These are phyloP conservation scores for Backusella sp. DNA, from an alignment of 192 early-diverging fungal species.

Conservation along the genomic window DNA sequence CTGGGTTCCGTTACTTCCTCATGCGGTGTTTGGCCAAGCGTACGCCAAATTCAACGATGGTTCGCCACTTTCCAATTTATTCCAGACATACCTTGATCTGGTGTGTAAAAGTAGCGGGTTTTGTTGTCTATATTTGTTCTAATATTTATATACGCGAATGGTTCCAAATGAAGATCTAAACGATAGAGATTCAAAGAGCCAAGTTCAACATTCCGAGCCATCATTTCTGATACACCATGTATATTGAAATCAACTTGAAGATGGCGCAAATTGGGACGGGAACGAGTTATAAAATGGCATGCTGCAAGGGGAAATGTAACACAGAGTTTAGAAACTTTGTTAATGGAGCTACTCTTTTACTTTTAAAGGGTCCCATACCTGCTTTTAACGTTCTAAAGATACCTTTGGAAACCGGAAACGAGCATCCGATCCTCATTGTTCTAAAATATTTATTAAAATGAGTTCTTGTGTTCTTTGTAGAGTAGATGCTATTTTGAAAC, in stretches of 20 bases:
- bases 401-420: too few species aligned
- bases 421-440: too few species aligned
- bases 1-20: background rate
- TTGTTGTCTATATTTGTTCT: background rate
- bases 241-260: background rate
- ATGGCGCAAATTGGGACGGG: background rate
- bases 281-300: background rate
- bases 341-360: too few species aligned
- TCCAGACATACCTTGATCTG: background rate
- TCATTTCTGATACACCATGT: too few species aligned
- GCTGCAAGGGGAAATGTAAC: background rate
- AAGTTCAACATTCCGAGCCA: background rate
- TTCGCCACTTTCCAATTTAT: background rate
- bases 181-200: background rate
- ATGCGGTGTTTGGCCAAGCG: background rate
- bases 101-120: background rate
- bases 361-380: too few species aligned
- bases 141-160: background rate
- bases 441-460: too few species aligned
- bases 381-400: too few species aligned
- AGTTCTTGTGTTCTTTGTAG: too few species aligned
- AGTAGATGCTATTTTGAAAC: too few species aligned
- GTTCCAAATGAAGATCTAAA: background rate
- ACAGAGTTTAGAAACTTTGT: too few species aligned
- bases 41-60: background rate